phyloP scores from a whole-genome alignment of 768 basidiomycete species.

The Rhodocollybia butyracea region DNA sequence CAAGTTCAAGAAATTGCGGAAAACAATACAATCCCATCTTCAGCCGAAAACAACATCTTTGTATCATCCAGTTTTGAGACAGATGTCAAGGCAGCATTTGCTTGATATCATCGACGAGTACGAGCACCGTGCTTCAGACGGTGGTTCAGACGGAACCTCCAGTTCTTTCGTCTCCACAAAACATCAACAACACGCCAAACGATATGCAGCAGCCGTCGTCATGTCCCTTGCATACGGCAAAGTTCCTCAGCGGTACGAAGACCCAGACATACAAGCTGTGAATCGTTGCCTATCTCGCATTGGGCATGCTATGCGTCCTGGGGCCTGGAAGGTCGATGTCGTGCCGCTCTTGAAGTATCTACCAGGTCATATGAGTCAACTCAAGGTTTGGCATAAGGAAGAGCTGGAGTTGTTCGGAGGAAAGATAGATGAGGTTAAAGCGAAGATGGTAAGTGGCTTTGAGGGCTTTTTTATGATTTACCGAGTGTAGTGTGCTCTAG shows the following conservation, averaged over 20 bases:
- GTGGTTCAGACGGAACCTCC: no score
- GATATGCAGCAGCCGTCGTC: slow-evolving; percentile 48
- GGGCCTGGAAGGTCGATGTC: slow-evolving; percentile 44
- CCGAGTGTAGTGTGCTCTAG: slow-evolving; percentile 11
- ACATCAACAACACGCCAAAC: slow-evolving; percentile 56
- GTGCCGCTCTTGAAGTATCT: slow-evolving; percentile 39
- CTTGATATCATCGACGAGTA: slow-evolving; percentile 37
- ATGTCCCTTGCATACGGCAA: slow-evolving; percentile 50
- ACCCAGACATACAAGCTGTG: slow-evolving; percentile 43
- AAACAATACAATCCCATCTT: slow-evolving; percentile 21
- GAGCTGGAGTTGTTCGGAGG: slow-evolving; percentile 53
- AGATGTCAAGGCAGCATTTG: slow-evolving; percentile 35
- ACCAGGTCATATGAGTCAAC: slow-evolving; percentile 49
- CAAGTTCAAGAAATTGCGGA: slow-evolving; percentile 60
- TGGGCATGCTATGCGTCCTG: slow-evolving; percentile 40
- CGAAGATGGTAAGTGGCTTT: slow-evolving; percentile 41
- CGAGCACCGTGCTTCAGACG: not conserved
- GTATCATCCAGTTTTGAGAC: not conserved
- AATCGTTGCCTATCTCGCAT: slow-evolving; percentile 42
- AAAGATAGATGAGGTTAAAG: slow-evolving; percentile 43
- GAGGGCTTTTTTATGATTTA: no score
- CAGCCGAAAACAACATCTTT: slow-evolving; percentile 1
- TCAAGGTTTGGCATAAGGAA: slow-evolving; percentile 52
- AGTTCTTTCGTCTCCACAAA: slow-evolving; percentile 22
- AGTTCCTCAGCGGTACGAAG: slow-evolving; percentile 35